Percentiles rank a stretch among this genome's conserved stretches.
Evolutionary conservation across 495 filamentous ascomycete genomes (phyloP).

Genomic region (Penicillium coffeae): DNA sequence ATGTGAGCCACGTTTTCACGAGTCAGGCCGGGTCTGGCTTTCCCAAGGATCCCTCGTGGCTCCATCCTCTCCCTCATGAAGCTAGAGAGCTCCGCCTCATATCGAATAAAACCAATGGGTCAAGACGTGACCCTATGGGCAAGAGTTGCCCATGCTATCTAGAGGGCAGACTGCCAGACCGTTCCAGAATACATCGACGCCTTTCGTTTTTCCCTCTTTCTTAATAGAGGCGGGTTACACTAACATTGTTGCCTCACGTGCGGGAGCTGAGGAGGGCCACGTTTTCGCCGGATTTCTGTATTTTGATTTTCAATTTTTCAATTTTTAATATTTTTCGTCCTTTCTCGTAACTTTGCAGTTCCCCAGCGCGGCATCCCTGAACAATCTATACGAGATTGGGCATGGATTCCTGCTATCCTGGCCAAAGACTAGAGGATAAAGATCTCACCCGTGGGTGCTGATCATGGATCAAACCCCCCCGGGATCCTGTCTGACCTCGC

Average conservation of each 20-base stretch:
- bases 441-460: conserved; percentile 25
- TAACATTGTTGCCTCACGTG: conserved; percentile 17
- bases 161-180: too few relatives aligned
- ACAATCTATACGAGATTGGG: background rate
- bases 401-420: conserved; percentile 7
- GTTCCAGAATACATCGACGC: background rate
- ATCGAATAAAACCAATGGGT: too few relatives aligned
- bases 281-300: conserved; percentile 8
- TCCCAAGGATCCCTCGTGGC: too few relatives aligned
- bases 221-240: conserved; percentile 22
- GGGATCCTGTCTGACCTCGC: background rate
- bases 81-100: background rate
- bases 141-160: too few relatives aligned
- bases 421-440: conserved; percentile 30
- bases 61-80: background rate
- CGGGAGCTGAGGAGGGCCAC: conserved; percentile 10
- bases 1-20: conserved; percentile 20
- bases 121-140: too few relatives aligned
- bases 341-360: too few relatives aligned
- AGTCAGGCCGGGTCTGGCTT: background rate
- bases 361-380: background rate
- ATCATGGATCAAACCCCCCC: conserved; percentile 13
- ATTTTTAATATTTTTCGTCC: too few relatives aligned
- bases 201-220: background rate
- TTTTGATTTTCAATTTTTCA: too few relatives aligned